Evolutionary conservation across 169 alveolate species (phyloP).

Genomic region (Plasmodium cynomolgi): DNA sequence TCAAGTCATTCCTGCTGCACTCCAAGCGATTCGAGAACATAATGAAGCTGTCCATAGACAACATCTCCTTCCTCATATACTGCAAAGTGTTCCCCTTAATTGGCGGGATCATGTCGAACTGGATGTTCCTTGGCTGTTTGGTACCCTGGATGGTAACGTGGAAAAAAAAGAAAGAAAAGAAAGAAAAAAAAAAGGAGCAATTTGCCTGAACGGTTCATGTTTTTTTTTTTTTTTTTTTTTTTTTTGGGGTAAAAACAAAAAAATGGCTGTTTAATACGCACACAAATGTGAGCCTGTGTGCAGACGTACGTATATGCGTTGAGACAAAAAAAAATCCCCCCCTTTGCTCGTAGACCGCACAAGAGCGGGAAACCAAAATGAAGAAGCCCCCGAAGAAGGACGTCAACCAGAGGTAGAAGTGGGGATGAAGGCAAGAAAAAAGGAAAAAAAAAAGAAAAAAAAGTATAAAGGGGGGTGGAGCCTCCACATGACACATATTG

Average conservation of each 20-base stretch:
- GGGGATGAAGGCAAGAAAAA: neutral
- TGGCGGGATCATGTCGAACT: constrained; percentile 84
- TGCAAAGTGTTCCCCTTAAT: constrained; percentile 83
- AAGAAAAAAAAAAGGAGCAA: neutral
- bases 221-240: constrained; percentile 21
- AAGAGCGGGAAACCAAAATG: constrained; percentile 67
- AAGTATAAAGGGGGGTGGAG: neutral
- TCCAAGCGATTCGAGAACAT: constrained; percentile 83
- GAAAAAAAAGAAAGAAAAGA: neutral
- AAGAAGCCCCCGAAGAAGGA: constrained; percentile 35
- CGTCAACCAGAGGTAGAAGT: constrained; percentile 28
- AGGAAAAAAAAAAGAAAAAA: neutral
- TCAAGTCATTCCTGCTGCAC: constrained; percentile 81
- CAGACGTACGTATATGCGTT: neutral
- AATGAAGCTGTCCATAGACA: constrained; percentile 85
- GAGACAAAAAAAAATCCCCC: neutral
- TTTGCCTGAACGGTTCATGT: neutral
- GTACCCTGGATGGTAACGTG: constrained; percentile 75
- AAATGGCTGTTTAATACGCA: neutral
- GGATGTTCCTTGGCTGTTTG: constrained; percentile 81
- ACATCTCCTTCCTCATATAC: constrained; percentile 79
- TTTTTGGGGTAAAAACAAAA: neutral
- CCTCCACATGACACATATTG: neutral
- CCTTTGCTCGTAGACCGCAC: constrained; percentile 41
- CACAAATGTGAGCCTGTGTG: neutral